Base-by-base conservation (phyloP, 805 yeast species). In the Schwanniomyces yamadae region DNA sequence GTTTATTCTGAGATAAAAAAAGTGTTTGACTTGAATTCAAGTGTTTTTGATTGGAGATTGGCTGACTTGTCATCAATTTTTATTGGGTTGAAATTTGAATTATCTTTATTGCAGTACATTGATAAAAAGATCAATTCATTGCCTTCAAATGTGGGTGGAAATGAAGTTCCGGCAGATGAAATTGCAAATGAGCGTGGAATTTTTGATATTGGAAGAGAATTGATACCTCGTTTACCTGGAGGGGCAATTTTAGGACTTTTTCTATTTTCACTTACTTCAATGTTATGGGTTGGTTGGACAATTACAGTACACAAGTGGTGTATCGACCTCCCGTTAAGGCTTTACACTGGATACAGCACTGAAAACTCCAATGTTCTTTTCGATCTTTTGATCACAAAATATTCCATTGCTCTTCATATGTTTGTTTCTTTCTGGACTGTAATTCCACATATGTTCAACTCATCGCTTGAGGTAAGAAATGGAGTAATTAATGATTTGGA, bases 251-350 rank as follows among this genome's bases (percentile, higher is more conserved):
- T 19, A 15, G 8, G 29, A 11, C 17, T 37, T 8, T 5, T 31
- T 11, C 11, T 32, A 9, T 37, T 27, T 19, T 19, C 29, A n/a
- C 27, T 31, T n/a, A 22, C 34, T 11, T 17, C 34, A 24, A 19
- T 43, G 10, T 35, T 45, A 10, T 51, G 58, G 55, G 17, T 41
- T 3, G 8, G 36, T 2, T 56, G 61, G 61, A 33, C 44, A 9
- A 18, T 42, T 9, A 28, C 44, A 16, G 47, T 52, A 5, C 62
- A 57, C 33, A 42, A 37, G 10, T 31, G 48, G 16, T 52, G 47
- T 22, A 41, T 57, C 19, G 58, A 55, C 27, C 29, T 49, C 6
- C 59, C 61, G 5, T 27, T 42, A 10, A 38, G 45, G 17, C 24
- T 39, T 6, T 39, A 29, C 15, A 23, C 37, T 5, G 32, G 33